phyloP scores from a whole-genome alignment of 2,329 filamentous ascomycete species.

The Coniochaeta hoffmannii region DNA sequence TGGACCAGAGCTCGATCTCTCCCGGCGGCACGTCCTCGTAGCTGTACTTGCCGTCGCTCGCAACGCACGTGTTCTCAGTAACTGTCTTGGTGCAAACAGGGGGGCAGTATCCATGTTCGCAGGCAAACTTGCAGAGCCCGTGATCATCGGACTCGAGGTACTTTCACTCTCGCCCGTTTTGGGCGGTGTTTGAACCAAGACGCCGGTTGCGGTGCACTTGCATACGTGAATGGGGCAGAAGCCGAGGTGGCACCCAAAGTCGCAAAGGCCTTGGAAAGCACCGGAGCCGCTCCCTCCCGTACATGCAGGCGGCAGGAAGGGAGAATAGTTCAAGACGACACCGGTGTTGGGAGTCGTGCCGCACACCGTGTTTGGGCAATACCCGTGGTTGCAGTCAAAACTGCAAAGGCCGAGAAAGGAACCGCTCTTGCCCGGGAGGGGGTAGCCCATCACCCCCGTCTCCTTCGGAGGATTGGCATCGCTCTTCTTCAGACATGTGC shows the following conservation, averaged over 20 bases:
- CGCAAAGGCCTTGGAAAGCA: constrained; percentile 1
- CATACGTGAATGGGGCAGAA: not conserved
- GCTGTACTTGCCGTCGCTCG: too few species aligned
- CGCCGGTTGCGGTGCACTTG: not conserved
- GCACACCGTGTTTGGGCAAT: constrained; percentile 11
- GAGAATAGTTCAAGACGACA: not conserved
- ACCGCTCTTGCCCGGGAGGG: not conserved
- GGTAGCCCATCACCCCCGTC: too few species aligned
- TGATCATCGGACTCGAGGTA: too few species aligned
- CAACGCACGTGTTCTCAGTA: too few species aligned
- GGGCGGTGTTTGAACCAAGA: too few species aligned
- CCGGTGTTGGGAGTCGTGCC: not conserved
- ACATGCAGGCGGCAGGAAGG: constrained; percentile 5
- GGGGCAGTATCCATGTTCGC: too few species aligned
- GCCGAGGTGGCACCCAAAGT: not conserved
- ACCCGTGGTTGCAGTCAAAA: constrained; percentile 10
- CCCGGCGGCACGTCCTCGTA: constrained; percentile 14
- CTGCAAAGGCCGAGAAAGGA: not conserved
- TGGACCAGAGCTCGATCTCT: constrained; percentile 17
- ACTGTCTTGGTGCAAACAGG: too few species aligned
- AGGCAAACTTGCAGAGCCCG: too few species aligned
- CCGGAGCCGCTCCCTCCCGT: not conserved
- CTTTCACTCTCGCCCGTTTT: too few species aligned
- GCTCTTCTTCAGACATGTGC: too few species aligned
- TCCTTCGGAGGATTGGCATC: too few species aligned